Base-by-base conservation (phyloP, 257 asterid genomes). In the Paulownia fortunei region DNA sequence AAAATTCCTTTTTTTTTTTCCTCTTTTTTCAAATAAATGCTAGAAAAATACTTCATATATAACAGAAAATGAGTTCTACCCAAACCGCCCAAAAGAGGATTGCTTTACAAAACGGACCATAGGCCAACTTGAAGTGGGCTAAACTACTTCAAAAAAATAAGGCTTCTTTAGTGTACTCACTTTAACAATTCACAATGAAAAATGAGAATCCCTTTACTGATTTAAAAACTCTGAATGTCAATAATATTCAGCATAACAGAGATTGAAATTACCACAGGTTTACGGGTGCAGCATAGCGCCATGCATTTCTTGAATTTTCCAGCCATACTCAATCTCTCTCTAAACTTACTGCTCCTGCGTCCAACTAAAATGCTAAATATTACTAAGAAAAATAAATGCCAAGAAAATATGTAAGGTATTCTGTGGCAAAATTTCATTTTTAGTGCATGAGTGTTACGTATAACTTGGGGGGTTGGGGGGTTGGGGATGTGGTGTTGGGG, bases 231-330 rank as follows among this genome's bases (percentile, higher is more conserved):
- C 13, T n/a, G 3, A 54, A 54, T 21, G 6, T n/a, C 6, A 36
- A 63, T 18, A 6, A n/a, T 0, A 72, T 72, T 11, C 9, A 49
- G 69, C 24, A 30, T 4, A 65, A 63, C 6, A 49, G 51, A 26
- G 21, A 36, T 16, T 62, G 9, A 54, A 62, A 82, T 84, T 88
- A 87, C 92, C 84, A 84, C 84, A 42, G 77, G 82, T 73, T 79
- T 82, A 73, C 85, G 85, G 54, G 86, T 77, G 84, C 97, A 92
- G 82, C 96, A 92, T 11, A 90, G 75, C 84, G 63, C 47, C 89
- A 88, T 86, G 86, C 93, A 91, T 73, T 79, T 88, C 88, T 85
- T 87, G 26, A 90, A 82, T 76, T 88, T 88, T 80, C 89, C 96
- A 24, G 97, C 95, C 94, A 92, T 90, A 11, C 37, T n/a, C 69